A percentile compares a stretch with the other conserved stretches of the same genome.
Evolutionary conservation across 176 grass and related monocot species (phyloP).

Genomic region (Cymbopogon citratus): DNA sequence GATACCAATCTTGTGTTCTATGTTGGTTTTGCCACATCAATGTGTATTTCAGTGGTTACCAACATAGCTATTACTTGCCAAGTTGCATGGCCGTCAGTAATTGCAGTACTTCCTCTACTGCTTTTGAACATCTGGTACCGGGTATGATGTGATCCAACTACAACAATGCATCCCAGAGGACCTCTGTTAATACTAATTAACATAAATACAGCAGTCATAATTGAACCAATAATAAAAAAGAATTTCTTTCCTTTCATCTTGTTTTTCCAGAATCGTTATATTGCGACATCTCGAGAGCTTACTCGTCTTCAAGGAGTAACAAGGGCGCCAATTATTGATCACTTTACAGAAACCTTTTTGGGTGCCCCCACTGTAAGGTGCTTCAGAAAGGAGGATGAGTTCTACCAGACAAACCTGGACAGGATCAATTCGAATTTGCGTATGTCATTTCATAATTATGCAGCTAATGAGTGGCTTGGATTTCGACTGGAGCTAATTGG

Average conservation of each 20-base stretch:
- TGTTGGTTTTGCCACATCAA: slow-evolving; percentile 47
- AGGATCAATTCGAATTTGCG: slow-evolving; percentile 82
- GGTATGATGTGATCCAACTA: slow-evolving; percentile 51
- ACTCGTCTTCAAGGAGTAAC: slow-evolving; percentile 83
- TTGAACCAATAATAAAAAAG: not conserved
- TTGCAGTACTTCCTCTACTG: slow-evolving; percentile 64
- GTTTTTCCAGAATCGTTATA: slow-evolving; percentile 67
- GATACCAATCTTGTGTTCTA: slow-evolving; percentile 71
- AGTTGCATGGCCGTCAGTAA: slow-evolving; percentile 82
- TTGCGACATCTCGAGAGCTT: slow-evolving; percentile 78
- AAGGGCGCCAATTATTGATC: slow-evolving; percentile 83
- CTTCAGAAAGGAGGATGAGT: slow-evolving; percentile 68
- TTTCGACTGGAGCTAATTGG: slow-evolving; percentile 91
- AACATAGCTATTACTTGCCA: slow-evolving; percentile 68
- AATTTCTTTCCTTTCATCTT: not conserved
- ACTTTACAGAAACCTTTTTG: slow-evolving; percentile 83
- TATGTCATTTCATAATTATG: slow-evolving; percentile 85
- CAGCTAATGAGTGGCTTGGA: slow-evolving; percentile 80
- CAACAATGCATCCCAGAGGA: not conserved
- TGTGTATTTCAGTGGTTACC: slow-evolving; percentile 82
- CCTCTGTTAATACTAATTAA: not conserved
- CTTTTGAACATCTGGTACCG: slow-evolving; percentile 91
- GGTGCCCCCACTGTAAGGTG: slow-evolving; percentile 77
- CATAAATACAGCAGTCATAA: not conserved
- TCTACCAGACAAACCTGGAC: slow-evolving; percentile 63